Conservation (phyloP, 805 yeast genomes). For the Yamadazyma endophytica region DNA sequence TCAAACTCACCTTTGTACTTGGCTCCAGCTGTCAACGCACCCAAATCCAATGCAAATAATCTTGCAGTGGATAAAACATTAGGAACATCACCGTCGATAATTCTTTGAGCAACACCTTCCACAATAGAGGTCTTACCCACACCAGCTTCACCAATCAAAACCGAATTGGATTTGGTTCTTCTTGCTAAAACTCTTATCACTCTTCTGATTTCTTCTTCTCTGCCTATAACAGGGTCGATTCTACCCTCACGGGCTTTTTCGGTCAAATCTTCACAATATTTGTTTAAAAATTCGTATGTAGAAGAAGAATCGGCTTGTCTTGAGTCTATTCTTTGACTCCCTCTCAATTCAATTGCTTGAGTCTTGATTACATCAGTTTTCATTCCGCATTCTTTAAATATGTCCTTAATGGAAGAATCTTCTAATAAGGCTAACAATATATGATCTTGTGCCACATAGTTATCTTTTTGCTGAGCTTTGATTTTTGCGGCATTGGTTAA, state of each 20-base stretch:
- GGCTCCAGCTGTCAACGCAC: slow-evolving; percentile 98
- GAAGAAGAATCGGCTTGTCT: slow-evolving; percentile 90
- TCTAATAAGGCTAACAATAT: slow-evolving; percentile 79
- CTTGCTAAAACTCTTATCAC: slow-evolving; percentile 95
- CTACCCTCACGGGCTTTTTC: slow-evolving; percentile 91
- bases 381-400: slow-evolving; percentile 69
- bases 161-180: slow-evolving; percentile 94
- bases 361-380: slow-evolving; percentile 69
- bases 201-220: slow-evolving; percentile 97
- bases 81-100: slow-evolving; percentile 94
- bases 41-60: slow-evolving; percentile 85
- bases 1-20: slow-evolving; percentile 98
- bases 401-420: slow-evolving; percentile 62
- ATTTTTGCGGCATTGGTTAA: slow-evolving; percentile 71
- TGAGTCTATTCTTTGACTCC: slow-evolving; percentile 87
- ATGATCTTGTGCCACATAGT: slow-evolving; percentile 92
- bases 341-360: slow-evolving; percentile 79
- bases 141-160: slow-evolving; percentile 98
- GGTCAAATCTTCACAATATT: slow-evolving; percentile 92
- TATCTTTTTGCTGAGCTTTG: slow-evolving; percentile 84
- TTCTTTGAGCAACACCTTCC: slow-evolving; percentile 98
- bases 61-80: slow-evolving; percentile 75
- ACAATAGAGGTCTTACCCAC: slow-evolving; percentile 98
- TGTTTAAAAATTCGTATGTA: slow-evolving; percentile 75
- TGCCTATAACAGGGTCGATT: slow-evolving; percentile 96